Percentiles rank a stretch among this genome's conserved stretches.
These are phyloP conservation scores for Chytriomyces sp. DNA, from an alignment of 192 early-diverging fungal species.

Conservation along the genomic window DNA sequence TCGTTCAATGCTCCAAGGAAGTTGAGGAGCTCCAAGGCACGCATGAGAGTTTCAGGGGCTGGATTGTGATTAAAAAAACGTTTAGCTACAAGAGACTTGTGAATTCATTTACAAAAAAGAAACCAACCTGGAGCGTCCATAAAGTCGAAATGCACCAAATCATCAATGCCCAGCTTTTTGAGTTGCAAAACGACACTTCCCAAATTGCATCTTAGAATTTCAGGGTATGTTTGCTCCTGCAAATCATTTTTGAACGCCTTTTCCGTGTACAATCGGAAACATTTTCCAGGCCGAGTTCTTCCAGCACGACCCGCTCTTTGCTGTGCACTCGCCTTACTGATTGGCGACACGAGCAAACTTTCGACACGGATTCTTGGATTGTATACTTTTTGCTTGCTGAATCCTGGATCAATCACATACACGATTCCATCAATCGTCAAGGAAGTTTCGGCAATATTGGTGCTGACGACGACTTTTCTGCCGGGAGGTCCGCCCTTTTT, in stretches of 20 bases:
- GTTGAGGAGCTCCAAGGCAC: constrained; percentile 94
- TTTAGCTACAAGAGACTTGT: background rate
- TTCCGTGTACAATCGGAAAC: constrained; percentile 98
- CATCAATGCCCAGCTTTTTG: constrained; percentile 96
- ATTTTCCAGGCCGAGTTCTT: constrained; percentile 96
- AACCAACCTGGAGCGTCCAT: constrained; percentile 90
- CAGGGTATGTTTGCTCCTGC: constrained; percentile 97
- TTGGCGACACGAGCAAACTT: constrained; percentile 91
- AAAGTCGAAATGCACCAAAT: constrained; percentile 98
- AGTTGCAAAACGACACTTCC: constrained; percentile 95
- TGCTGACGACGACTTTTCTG: constrained; percentile 96
- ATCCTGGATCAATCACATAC: constrained; percentile 98
- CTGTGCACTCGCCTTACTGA: constrained; percentile 93
- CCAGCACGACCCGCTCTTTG: constrained; percentile 98
- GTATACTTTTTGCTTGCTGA: constrained; percentile 99
- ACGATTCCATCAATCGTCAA: constrained; percentile 99
- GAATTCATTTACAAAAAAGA: constrained; percentile 18
- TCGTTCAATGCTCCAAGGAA: constrained; percentile 94
- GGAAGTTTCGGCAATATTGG: constrained; percentile 97
- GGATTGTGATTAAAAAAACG: background rate
- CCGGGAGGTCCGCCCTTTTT: constrained; percentile 81
- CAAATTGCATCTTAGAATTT: constrained; percentile 96
- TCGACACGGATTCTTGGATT: constrained; percentile 97
- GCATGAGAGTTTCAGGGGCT: constrained; percentile 98
- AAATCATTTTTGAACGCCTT: constrained; percentile 91